Percentiles rank a stretch among this genome's conserved stretches.
Conservation (phyloP, 2,329 filamentous ascomycete species). For the Trichoderma pleuroti region DNA sequence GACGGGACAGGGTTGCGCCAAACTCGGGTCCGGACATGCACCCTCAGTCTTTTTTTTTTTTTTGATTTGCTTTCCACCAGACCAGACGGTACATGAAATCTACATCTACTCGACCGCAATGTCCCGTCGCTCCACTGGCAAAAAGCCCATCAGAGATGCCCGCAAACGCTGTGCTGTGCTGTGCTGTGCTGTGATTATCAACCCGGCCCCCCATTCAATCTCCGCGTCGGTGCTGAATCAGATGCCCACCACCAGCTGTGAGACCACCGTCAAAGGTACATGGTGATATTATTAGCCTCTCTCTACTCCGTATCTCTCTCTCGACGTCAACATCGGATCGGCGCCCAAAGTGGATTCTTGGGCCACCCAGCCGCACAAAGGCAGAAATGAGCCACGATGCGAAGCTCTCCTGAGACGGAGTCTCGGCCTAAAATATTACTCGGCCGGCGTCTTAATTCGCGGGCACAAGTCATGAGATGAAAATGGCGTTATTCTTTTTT, state of each 20-base stretch:
- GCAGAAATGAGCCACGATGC: not conserved
- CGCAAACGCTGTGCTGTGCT: not conserved
- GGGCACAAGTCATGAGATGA: not conserved
- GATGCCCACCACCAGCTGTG: not conserved
- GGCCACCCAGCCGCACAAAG: not conserved
- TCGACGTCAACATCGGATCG: not conserved
- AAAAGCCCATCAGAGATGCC: not conserved
- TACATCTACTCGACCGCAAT: not conserved
- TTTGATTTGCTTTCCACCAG: too few relatives aligned
- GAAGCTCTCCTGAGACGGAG: not conserved
- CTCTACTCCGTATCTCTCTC: not conserved
- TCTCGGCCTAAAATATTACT: not conserved
- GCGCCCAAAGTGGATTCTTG: not conserved
- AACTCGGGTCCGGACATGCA: not conserved
- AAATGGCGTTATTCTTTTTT: not conserved
- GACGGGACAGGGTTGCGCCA: not conserved
- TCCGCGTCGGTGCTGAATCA: not conserved
- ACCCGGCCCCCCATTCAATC: not conserved
- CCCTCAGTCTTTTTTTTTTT: too few relatives aligned
- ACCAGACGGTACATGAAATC: not conserved
- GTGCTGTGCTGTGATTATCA: not conserved
- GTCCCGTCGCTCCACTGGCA: not conserved
- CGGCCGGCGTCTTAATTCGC: not conserved
- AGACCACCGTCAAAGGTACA: not conserved
- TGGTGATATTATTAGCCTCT: not conserved